phyloP scores from a whole-genome alignment of 106 monocot species.

The Phalaenopsis aphrodite region DNA sequence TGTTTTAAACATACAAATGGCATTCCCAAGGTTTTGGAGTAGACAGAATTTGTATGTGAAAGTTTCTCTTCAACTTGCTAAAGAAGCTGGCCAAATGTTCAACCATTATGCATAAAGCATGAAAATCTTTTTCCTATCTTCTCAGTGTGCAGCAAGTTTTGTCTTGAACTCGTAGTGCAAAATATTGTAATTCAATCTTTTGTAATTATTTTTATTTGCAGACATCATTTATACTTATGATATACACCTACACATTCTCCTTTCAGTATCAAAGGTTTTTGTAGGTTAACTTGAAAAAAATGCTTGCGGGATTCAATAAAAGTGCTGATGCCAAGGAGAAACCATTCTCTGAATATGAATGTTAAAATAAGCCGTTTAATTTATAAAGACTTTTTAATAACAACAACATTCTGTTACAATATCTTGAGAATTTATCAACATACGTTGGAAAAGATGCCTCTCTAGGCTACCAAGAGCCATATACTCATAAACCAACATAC shows the following conservation, averaged over 20 bases:
- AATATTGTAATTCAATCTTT: background rate
- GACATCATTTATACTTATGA: background rate
- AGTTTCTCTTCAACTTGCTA: background rate
- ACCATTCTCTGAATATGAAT: background rate
- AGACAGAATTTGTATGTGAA: background rate
- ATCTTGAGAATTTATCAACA: background rate
- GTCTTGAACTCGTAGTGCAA: background rate
- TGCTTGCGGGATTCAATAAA: background rate
- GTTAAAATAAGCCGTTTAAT: background rate
- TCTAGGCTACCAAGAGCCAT: slow-evolving; percentile 30
- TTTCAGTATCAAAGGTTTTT: too few species aligned
- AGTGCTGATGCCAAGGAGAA: background rate
- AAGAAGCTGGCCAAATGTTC: background rate
- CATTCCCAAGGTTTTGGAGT: background rate
- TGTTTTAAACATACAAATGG: background rate
- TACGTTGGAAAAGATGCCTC: slow-evolving; percentile 25
- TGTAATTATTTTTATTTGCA: background rate
- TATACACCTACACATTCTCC: too few species aligned
- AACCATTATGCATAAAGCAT: background rate
- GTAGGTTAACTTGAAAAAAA: background rate
- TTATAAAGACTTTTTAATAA: slow-evolving; percentile 2
- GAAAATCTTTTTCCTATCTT: background rate
- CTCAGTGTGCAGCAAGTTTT: background rate
- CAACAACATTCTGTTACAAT: background rate
- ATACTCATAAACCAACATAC: slow-evolving; percentile 27